Evolutionary conservation across 306 rosid species (phyloP).

Genomic region (Hylodesmum podocarpum): DNA sequence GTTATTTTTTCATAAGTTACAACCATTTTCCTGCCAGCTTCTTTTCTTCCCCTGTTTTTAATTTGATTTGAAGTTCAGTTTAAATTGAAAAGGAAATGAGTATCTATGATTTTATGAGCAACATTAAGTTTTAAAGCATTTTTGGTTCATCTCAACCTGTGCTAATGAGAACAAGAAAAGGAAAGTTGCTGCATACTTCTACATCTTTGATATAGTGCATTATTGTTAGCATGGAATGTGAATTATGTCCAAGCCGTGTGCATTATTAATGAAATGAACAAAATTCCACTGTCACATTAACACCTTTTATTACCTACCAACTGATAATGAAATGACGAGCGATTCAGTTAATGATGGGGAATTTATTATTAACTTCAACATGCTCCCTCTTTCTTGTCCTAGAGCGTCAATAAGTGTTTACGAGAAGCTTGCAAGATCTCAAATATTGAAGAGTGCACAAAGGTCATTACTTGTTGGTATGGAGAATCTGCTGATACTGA

Average conservation of each 20-base stretch:
- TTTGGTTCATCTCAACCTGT: background rate
- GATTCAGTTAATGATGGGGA: background rate
- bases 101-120: background rate
- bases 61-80: background rate
- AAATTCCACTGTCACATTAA: background rate
- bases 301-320: background rate
- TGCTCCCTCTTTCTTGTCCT: slow-evolving; percentile 26
- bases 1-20: background rate
- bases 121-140: background rate
- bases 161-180: background rate
- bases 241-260: background rate
- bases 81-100: background rate
- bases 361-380: slow-evolving; percentile 19
- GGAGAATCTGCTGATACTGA: slow-evolving; percentile 5
- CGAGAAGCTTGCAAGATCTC: slow-evolving; percentile 45
- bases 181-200: background rate
- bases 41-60: background rate
- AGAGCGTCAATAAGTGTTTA: slow-evolving; percentile 85
- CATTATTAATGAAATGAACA: background rate
- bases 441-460: background rate
- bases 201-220: background rate
- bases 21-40: background rate
- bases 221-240: background rate
- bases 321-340: background rate
- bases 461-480: slow-evolving; percentile 68